Evolutionary conservation across 2,329 filamentous ascomycete species (phyloP).

Genomic region (Blastomyces parvus): DNA sequence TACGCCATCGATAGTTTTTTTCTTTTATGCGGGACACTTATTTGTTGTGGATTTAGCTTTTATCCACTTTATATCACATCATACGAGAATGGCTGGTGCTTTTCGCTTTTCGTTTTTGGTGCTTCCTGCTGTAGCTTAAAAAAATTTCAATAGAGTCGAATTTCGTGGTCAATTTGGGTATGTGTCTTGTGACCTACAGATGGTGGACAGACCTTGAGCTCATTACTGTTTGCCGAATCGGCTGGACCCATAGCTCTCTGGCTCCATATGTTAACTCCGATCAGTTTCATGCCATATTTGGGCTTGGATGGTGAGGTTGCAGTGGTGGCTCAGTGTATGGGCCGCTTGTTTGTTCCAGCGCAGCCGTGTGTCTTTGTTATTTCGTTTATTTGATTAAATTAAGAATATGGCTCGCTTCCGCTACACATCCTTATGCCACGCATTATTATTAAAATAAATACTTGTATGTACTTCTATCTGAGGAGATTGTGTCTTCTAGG

Average conservation of each 20-base stretch:
- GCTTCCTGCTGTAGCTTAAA: not conserved
- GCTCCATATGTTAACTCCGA: not conserved
- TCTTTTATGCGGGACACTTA: constrained; percentile 1
- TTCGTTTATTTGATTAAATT: not conserved
- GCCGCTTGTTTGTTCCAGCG: not conserved
- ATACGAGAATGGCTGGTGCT: not conserved
- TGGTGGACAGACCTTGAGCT: not conserved
- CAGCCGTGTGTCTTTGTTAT: not conserved
- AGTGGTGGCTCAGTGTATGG: not conserved
- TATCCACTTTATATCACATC: not conserved
- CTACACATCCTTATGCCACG: not conserved
- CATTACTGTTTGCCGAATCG: not conserved
- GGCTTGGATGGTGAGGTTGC: not conserved
- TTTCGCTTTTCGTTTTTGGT: not conserved
- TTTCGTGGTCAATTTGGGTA: not conserved
- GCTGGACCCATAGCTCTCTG: not conserved
- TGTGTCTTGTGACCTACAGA: not conserved
- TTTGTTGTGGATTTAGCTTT: not conserved
- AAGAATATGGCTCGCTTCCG: not conserved
- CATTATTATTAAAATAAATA: not conserved
- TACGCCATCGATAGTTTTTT: not conserved
- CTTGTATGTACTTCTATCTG: too few relatives aligned
- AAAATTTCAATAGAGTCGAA: not conserved
- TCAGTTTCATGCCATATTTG: not conserved
- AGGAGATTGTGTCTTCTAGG: too few relatives aligned